Conservation (phyloP, 2,329 filamentous ascomycete species). For the Fusarium sarcochroum region DNA sequence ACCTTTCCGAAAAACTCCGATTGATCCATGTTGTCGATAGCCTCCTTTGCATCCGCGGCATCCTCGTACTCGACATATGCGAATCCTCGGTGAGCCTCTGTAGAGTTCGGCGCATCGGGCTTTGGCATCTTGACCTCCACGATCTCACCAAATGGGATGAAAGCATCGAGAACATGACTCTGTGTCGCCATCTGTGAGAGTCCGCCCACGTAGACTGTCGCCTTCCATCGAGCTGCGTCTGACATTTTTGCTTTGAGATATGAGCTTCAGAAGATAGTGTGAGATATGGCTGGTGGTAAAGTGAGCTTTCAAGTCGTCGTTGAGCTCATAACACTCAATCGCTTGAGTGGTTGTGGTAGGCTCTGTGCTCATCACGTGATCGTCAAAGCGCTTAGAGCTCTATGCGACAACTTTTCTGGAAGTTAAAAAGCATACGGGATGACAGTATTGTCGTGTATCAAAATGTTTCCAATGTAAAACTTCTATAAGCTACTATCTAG, state of each 20-base stretch:
- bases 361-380: conserved; percentile 42
- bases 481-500: too few relatives aligned
- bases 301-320: conserved; percentile 16
- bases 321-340: conserved; percentile 23
- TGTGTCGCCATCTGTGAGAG: conserved; percentile 83
- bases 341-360: conserved; percentile 20
- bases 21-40: conserved; percentile 99
- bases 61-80: conserved; percentile 97
- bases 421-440: neutral
- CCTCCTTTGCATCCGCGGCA: conserved; percentile 87
- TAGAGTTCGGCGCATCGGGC: conserved; percentile 83
- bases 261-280: conserved; percentile 3
- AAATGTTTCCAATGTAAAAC: too few relatives aligned
- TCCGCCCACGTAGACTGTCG: conserved; percentile 93
- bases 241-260: conserved; percentile 70
- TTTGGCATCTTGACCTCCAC: conserved; percentile 92
- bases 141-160: conserved; percentile 97
- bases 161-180: conserved; percentile 86
- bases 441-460: too few relatives aligned
- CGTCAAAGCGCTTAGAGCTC: conserved; percentile 1
- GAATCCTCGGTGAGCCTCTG: conserved; percentile 89
- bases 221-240: conserved; percentile 86
- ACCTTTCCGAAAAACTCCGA: conserved; percentile 93
- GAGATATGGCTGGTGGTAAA: conserved; percentile 5
- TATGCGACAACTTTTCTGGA: neutral